Evolutionary conservation across 2,329 filamentous ascomycete genomes (phyloP).

Genomic region (Colletotrichum euphorbiae): DNA sequence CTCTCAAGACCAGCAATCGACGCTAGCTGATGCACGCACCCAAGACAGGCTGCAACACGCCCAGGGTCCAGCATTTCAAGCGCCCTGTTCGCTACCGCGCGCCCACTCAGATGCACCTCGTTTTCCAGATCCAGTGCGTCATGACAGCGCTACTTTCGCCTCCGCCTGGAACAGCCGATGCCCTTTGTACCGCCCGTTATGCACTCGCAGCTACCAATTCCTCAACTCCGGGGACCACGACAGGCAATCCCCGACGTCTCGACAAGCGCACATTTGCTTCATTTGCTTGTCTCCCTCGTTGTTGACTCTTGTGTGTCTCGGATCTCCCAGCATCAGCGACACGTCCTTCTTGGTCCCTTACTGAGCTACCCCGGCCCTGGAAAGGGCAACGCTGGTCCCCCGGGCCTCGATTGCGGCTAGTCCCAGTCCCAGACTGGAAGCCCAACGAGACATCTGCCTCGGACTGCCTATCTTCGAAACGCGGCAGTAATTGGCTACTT

Average conservation of each 20-base stretch:
- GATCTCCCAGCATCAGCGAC: slow-evolving; percentile 29
- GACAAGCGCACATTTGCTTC: background rate
- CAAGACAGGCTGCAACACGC: slow-evolving; percentile 11
- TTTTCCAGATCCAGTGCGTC: slow-evolving; percentile 36
- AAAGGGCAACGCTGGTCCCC: background rate
- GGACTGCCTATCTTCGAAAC: background rate
- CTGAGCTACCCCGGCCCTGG: slow-evolving; percentile 8
- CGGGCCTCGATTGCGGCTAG: slow-evolving; percentile 1
- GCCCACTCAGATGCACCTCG: slow-evolving; percentile 31
- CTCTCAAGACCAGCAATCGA: slow-evolving; percentile 25
- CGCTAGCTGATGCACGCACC: slow-evolving; percentile 35
- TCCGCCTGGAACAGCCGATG: background rate
- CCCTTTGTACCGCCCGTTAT: slow-evolving; percentile 5
- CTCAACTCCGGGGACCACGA: background rate
- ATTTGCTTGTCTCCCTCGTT: background rate
- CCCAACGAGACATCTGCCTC: background rate
- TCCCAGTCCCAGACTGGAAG: slow-evolving; percentile 2
- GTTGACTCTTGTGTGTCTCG: slow-evolving; percentile 10
- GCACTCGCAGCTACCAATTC: background rate
- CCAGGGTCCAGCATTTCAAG: slow-evolving; percentile 35
- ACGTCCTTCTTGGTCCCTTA: slow-evolving; percentile 5
- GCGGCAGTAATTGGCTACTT: background rate
- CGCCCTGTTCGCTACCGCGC: slow-evolving; percentile 34
- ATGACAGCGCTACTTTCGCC: slow-evolving; percentile 29
- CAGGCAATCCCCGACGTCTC: slow-evolving; percentile 16